Conservation (phyloP, 805 yeast species). For the Saccharomycopsis sp. region DNA sequence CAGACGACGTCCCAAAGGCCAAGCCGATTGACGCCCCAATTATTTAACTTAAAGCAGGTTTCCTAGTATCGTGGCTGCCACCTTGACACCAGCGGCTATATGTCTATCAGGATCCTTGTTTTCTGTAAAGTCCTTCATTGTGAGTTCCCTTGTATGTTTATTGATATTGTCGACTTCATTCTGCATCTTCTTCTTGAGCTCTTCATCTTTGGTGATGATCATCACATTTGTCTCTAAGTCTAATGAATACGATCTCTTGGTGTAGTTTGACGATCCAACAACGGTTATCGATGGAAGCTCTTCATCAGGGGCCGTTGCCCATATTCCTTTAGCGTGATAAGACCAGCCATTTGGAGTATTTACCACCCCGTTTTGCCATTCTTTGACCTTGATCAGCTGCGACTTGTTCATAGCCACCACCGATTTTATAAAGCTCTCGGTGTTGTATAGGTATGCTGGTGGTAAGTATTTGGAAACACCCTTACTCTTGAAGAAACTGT, state of each 20-base stretch:
- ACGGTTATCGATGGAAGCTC: constrained; percentile 64
- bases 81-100: constrained; percentile 54
- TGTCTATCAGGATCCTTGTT: constrained; percentile 48
- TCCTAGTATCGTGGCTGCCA: constrained; percentile 60
- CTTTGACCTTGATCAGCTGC: constrained; percentile 47
- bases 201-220: constrained; percentile 60
- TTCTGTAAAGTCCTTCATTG: constrained; percentile 50
- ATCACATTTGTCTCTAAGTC: constrained; percentile 89
- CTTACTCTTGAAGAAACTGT: constrained; percentile 80
- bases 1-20: not conserved
- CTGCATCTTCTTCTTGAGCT: constrained; percentile 50
- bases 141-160: constrained; percentile 45
- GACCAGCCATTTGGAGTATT: constrained; percentile 89
- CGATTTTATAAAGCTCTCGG: constrained; percentile 57
- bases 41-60: constrained; percentile 41
- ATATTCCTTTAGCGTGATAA: constrained; percentile 94
- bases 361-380: constrained; percentile 85
- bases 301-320: constrained; percentile 63
- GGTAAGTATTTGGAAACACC: constrained; percentile 83
- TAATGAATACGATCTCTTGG: constrained; percentile 77
- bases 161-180: constrained; percentile 58
- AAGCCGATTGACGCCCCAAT: not conserved
- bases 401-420: constrained; percentile 6
- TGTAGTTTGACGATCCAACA: constrained; percentile 90
- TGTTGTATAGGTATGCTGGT: constrained; percentile 74